Percentiles rank a stretch among this genome's conserved stretches.
phyloP scores from a whole-genome alignment of 2,329 filamentous ascomycete species.

The Fusarium sp. region DNA sequence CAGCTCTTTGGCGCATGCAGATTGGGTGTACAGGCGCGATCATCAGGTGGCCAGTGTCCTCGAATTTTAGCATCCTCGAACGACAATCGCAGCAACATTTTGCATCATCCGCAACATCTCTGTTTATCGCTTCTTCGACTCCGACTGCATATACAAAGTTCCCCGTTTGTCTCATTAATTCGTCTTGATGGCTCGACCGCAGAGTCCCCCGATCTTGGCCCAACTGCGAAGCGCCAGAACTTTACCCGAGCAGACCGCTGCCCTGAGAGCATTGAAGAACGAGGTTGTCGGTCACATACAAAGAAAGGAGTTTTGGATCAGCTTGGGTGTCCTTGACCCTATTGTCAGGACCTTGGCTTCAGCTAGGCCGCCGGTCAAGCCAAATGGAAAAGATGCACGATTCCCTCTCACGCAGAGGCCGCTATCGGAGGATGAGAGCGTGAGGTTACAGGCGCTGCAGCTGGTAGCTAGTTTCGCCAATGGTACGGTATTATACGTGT shows the following conservation, averaged over 20 bases:
- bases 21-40: conserved; percentile 28
- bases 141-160: background rate
- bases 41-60: conserved; percentile 25
- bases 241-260: conserved; percentile 61
- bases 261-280: conserved; percentile 81
- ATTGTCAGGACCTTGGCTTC: conserved; percentile 58
- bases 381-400: conserved; percentile 52
- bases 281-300: conserved; percentile 87
- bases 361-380: conserved; percentile 46
- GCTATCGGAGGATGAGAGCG: conserved; percentile 69
- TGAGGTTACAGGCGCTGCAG: conserved; percentile 79
- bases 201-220: conserved; percentile 61
- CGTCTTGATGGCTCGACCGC: conserved; percentile 61
- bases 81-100: conserved; percentile 17
- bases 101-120: conserved; percentile 10
- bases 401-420: conserved; percentile 47
- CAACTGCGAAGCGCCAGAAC: conserved; percentile 64
- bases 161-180: conserved; percentile 1
- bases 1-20: conserved; percentile 16
- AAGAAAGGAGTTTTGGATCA: conserved; percentile 81
- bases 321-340: conserved; percentile 70
- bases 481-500: conserved; percentile 60
- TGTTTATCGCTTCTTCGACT: conserved; percentile 4
- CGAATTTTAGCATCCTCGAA: conserved; percentile 22
- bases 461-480: conserved; percentile 85